Conservation (phyloP, 805 yeast species). For the Candida ascalaphidarum region DNA sequence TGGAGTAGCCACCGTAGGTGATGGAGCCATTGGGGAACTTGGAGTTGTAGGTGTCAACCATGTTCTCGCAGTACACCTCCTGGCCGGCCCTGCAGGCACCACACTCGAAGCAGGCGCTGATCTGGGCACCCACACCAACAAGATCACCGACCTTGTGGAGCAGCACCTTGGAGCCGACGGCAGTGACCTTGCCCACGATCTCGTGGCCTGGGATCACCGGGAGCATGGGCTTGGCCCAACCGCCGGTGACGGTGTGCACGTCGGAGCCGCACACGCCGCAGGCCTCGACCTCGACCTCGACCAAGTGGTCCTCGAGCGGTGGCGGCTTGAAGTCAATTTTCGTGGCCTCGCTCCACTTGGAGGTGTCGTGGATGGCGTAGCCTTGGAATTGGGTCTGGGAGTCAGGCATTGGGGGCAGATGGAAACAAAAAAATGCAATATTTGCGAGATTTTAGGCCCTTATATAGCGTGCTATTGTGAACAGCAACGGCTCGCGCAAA, state of each 20-base stretch:
- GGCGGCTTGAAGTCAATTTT: neutral
- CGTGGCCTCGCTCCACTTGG: neutral
- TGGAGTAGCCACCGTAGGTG: constrained; percentile 16
- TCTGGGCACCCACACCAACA: constrained; percentile 76
- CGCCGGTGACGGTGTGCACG: constrained; percentile 41
- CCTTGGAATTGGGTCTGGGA: too few relatives aligned
- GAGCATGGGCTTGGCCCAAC: constrained; percentile 34
- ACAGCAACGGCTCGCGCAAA: too few relatives aligned
- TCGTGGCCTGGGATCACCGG: constrained; percentile 21
- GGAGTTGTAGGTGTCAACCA: constrained; percentile 26
- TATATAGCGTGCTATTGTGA: too few relatives aligned
- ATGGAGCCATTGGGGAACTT: constrained; percentile 26
- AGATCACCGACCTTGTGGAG: constrained; percentile 57
- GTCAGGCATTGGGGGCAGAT: too few relatives aligned
- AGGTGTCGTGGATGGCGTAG: neutral
- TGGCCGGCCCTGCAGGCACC: constrained; percentile 11
- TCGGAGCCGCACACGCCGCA: constrained; percentile 49
- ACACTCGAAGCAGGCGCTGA: constrained; percentile 39
- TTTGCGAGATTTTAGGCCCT: too few relatives aligned
- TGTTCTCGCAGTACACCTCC: constrained; percentile 22
- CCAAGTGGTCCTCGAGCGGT: neutral
- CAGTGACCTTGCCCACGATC: constrained; percentile 6
- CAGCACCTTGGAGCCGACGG: constrained; percentile 48
- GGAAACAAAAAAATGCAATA: too few relatives aligned
- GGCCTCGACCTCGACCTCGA: neutral